phyloP scores from a whole-genome alignment of 306 rosid species.

The Ceratonia siliqua region DNA sequence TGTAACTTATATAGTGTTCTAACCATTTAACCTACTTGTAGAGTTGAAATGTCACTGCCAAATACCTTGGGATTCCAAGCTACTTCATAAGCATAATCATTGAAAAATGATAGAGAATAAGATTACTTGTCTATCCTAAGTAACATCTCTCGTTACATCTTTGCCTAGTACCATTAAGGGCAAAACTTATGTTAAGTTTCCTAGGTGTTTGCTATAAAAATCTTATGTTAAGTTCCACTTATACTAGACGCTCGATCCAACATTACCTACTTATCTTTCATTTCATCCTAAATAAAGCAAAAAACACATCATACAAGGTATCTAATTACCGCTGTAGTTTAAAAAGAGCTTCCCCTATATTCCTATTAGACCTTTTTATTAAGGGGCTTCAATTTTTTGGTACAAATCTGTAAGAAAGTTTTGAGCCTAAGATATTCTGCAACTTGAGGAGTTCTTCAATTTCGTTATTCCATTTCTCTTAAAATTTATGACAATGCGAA shows the following conservation, averaged over 20 bases:
- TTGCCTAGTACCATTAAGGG: background rate
- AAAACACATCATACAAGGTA: background rate
- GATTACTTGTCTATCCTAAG: background rate
- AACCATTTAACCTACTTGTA: background rate
- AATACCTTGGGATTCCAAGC: background rate
- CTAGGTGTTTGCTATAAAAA: no score
- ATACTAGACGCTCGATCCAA: no score
- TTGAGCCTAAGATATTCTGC: no score
- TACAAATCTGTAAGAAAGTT: no score
- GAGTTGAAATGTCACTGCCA: background rate
- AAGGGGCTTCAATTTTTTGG: background rate
- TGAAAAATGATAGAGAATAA: background rate
- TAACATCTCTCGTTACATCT: background rate
- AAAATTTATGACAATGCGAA: no score
- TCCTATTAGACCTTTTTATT: background rate
- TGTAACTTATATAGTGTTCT: background rate
- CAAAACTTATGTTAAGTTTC: no score
- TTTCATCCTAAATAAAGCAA: background rate
- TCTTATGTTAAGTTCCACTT: no score
- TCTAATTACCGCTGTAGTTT: background rate
- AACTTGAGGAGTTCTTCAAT: no score
- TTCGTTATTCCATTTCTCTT: no score
- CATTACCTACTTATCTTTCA: background rate
- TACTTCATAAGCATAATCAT: background rate
- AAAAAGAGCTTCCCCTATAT: background rate